Percentiles rank a stretch among this genome's conserved stretches.
Conservation (phyloP, 257 asterid genomes). For the Nyctanthes arbortristis region DNA sequence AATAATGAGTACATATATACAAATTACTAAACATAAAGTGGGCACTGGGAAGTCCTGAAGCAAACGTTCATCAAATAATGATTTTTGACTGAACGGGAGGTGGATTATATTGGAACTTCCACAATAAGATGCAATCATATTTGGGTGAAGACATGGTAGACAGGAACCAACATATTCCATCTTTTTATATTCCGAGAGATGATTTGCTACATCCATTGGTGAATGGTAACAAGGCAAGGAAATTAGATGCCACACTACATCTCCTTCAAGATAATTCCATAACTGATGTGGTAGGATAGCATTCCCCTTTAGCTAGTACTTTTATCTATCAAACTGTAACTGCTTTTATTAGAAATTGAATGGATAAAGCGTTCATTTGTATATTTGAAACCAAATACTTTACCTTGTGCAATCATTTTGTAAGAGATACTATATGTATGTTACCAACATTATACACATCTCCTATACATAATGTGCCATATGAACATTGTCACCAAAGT, state of each 20-base stretch:
- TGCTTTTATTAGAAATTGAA: neutral
- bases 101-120: conserved; percentile 32
- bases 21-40: conserved; percentile 68
- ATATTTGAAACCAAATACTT: neutral
- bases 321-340: neutral
- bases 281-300: conserved; percentile 76
- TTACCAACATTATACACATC: neutral
- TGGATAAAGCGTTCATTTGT: neutral
- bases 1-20: conserved; percentile 41
- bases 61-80: conserved; percentile 64
- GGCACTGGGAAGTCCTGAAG: conserved; percentile 66
- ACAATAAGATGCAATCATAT: conserved; percentile 41
- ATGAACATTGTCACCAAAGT: neutral
- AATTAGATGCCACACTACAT: conserved; percentile 86
- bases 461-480: neutral
- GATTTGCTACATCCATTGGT: conserved; percentile 88
- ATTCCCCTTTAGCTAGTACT: neutral
- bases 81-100: conserved; percentile 33
- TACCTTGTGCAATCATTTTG: neutral
- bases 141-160: conserved; percentile 41
- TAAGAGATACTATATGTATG: neutral
- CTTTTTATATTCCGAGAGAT: conserved; percentile 84
- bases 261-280: conserved; percentile 64
- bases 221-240: conserved; percentile 93
- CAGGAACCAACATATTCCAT: conserved; percentile 29